Base-by-base conservation (phyloP, 495 filamentous ascomycete species). In the Hyaloscypha variabilis region DNA sequence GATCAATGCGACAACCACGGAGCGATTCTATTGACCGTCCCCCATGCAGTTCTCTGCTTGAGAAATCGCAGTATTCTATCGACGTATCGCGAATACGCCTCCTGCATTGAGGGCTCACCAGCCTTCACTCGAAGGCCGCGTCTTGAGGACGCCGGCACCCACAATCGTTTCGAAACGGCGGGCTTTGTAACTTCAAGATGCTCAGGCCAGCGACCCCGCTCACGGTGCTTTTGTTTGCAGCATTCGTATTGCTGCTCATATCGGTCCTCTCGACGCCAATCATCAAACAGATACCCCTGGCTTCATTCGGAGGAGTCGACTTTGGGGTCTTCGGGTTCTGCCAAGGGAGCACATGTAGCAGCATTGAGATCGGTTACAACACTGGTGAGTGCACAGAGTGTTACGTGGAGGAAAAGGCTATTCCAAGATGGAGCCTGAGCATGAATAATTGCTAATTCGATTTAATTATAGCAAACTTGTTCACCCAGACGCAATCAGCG, bases 311-410 rank as follows among this genome's bases (percentile, higher is more conserved):
- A 23, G 87, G 88, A 64, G 84, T 91, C 68, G 87, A 90, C 60
- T 96, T 97, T 77, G 95, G 95, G 8, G 95, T 98, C 14, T 95
- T 97, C 79, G 95, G 95, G 13, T 97, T 87, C 71, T 99, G 95
- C 77, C 80, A 87, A 59, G 76, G 73, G 8, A 56, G 53, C 30
- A 30, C 8, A 19, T 98, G 95, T 73, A 91, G 83, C 66, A 78
- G 78, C n/a, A 86, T 93, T 64, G 82, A 87, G 72, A 82, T 98
- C 66, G 95, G 96, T 71, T 99, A 99, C 77, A 86, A 88, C 69
- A 89, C 87, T 70, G 84, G 94, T 97, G 79, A 75, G 90, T 31
- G 39, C 14, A 17, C 39, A 11, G 39, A 46, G 39, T 19, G 8
- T 42, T 46, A 17, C 19, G 14, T 46, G 2, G 10, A 46, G 39